Conservation (phyloP, 139 green algal genomes). For the Coelastrella sp. region DNA sequence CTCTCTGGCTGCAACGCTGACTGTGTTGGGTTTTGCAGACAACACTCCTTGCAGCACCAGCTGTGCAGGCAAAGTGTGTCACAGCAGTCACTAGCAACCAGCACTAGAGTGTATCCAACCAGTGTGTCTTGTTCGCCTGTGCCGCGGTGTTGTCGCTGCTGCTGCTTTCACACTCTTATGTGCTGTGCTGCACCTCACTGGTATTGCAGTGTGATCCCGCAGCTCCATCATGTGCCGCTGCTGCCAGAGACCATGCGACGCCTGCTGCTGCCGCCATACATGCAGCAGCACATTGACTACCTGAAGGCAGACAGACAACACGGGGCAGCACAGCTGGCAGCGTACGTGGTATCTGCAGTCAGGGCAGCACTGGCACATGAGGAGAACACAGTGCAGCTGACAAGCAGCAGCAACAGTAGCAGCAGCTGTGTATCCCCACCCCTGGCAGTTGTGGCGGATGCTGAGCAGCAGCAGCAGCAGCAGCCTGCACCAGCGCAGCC, state of each 20-base stretch:
- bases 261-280: constrained; percentile 46
- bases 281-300: constrained; percentile 31
- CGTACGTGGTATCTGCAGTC: not conserved
- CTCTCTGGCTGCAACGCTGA: too few relatives aligned
- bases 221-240: constrained; percentile 41
- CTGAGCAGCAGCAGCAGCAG: constrained; percentile 27
- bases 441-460: not conserved
- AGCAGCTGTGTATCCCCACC: not conserved
- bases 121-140: too few relatives aligned
- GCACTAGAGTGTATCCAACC: too few relatives aligned
- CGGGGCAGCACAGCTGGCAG: constrained; percentile 58
- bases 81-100: too few relatives aligned
- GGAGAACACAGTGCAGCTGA: not conserved
- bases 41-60: too few relatives aligned
- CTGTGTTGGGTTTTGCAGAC: too few relatives aligned
- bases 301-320: constrained; percentile 49
- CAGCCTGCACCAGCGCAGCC: constrained; percentile 10
- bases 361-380: not conserved
- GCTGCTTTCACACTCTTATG: not conserved
- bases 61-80: too few relatives aligned
- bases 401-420: constrained; percentile 2
- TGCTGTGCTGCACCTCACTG: not conserved
- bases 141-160: not conserved
- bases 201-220: constrained; percentile 11
- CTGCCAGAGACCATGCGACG: constrained; percentile 48